Conservation (phyloP, 768 basidiomycete species). For the Tylopilus vinaceipallidus region DNA sequence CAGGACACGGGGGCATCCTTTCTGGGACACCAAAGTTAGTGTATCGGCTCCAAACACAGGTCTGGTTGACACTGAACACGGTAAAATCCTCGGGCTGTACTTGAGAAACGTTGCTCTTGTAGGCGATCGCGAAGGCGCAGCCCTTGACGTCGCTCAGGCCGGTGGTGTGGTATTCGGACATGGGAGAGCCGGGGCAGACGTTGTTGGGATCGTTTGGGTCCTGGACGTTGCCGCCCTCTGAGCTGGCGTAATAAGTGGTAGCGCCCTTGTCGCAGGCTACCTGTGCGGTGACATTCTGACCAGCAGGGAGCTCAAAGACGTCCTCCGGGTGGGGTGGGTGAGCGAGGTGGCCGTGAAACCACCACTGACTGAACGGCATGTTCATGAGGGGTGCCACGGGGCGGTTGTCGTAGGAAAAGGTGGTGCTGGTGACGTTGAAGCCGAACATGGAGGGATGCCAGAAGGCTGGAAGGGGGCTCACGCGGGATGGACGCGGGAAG, state of each 20-base stretch:
- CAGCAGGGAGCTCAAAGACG: slow-evolving; percentile 60
- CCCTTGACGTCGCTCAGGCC: slow-evolving; percentile 55
- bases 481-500: not conserved
- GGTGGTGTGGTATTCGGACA: slow-evolving; percentile 52
- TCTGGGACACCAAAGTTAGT: slow-evolving; percentile 69
- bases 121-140: slow-evolving; percentile 74
- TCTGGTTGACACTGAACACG: slow-evolving; percentile 73
- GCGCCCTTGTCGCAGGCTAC: slow-evolving; percentile 60
- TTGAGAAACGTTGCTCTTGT: slow-evolving; percentile 55
- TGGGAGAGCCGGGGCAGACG: slow-evolving; percentile 48
- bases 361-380: slow-evolving; percentile 45
- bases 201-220: slow-evolving; percentile 46
- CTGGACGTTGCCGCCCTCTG: slow-evolving; percentile 52
- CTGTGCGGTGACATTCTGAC: slow-evolving; percentile 50
- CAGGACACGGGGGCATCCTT: slow-evolving; percentile 65
- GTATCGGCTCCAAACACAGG: slow-evolving; percentile 69
- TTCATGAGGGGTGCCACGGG: slow-evolving; percentile 44
- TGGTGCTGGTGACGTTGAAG: slow-evolving; percentile 59
- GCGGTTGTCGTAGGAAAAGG: slow-evolving; percentile 62
- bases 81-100: slow-evolving; percentile 70
- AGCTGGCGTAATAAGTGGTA: slow-evolving; percentile 54
- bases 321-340: slow-evolving; percentile 56
- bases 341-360: slow-evolving; percentile 64
- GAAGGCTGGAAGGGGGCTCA: slow-evolving; percentile 34
- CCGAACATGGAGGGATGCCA: slow-evolving; percentile 63